A percentile compares a stretch with the other conserved stretches of the same genome.
Conservation (phyloP, 495 filamentous ascomycete species). For the Neurospora sp. region DNA sequence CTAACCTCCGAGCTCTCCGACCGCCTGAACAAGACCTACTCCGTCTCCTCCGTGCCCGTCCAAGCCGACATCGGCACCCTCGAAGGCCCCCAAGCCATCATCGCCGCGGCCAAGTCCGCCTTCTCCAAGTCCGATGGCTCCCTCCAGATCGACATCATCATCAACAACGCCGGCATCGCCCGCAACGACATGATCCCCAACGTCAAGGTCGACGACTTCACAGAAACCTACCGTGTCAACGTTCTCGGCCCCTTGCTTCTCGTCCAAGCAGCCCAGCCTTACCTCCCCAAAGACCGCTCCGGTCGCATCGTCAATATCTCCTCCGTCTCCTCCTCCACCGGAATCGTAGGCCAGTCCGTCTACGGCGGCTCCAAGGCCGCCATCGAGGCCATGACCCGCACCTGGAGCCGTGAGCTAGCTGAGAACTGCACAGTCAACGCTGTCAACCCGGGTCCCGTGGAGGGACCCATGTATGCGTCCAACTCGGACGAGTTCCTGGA, state of each 20-base stretch:
- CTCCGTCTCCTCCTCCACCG: slow-evolving; percentile 55
- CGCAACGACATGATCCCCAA: slow-evolving; percentile 50
- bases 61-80: slow-evolving; percentile 37
- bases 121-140: slow-evolving; percentile 17
- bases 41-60: slow-evolving; percentile 25
- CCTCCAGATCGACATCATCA: slow-evolving; percentile 72
- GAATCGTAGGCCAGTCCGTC: slow-evolving; percentile 61
- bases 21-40: slow-evolving; percentile 30
- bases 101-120: slow-evolving; percentile 19
- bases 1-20: slow-evolving; percentile 21
- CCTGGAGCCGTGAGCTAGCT: slow-evolving; percentile 73
- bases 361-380: slow-evolving; percentile 89
- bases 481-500: slow-evolving; percentile 32
- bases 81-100: slow-evolving; percentile 26
- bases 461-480: slow-evolving; percentile 55
- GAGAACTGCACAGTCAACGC: slow-evolving; percentile 76
- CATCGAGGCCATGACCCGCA: slow-evolving; percentile 84
- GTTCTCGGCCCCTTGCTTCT: slow-evolving; percentile 79
- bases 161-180: slow-evolving; percentile 80
- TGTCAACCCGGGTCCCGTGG: slow-evolving; percentile 80
- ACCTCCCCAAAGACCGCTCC: slow-evolving; percentile 61
- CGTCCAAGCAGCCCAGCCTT: slow-evolving; percentile 56
- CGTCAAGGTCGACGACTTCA: slow-evolving; percentile 50
- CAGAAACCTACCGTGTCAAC: slow-evolving; percentile 67
- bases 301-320: slow-evolving; percentile 75